These are phyloP conservation scores for Mycena floridula DNA, from an alignment of 768 basidiomycete species.

Conservation along the genomic window DNA sequence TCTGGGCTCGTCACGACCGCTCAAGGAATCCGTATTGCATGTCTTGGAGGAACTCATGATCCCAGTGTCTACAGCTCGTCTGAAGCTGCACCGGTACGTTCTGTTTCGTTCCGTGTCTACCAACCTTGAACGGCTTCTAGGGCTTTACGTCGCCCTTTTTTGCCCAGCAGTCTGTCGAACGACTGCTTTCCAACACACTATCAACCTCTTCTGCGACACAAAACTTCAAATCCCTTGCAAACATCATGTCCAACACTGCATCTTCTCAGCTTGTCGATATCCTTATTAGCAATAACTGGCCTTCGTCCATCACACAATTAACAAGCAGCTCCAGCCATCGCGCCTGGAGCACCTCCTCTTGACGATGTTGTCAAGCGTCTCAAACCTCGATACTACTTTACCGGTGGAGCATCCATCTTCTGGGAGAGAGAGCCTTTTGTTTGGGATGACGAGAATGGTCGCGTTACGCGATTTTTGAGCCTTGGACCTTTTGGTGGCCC, in stretches of 20 bases:
- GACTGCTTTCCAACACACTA: slow-evolving; percentile 65
- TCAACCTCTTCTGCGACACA: slow-evolving; percentile 40
- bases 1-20: slow-evolving; percentile 75
- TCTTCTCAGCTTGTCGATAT: slow-evolving; percentile 72
- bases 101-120: background rate
- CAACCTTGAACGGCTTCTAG: slow-evolving; percentile 24
- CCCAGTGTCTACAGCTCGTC: slow-evolving; percentile 49
- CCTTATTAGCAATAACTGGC: slow-evolving; percentile 77
- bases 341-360: slow-evolving; percentile 47
- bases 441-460: slow-evolving; percentile 68
- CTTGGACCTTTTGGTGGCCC: slow-evolving; percentile 83
- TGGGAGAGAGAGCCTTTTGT: slow-evolving; percentile 94
- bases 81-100: slow-evolving; percentile 59
- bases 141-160: slow-evolving; percentile 77
- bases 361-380: slow-evolving; percentile 59
- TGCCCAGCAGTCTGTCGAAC: slow-evolving; percentile 61
- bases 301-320: slow-evolving; percentile 54
- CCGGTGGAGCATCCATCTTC: slow-evolving; percentile 67
- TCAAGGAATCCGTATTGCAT: slow-evolving; percentile 78
- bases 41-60: slow-evolving; percentile 76
- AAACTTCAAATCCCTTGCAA: slow-evolving; percentile 58
- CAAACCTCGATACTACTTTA: slow-evolving; percentile 87
- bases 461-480: slow-evolving; percentile 76
- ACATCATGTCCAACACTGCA: slow-evolving; percentile 56
- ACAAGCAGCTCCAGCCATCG: slow-evolving; percentile 49